Conservation (phyloP, 208 protist genomes). For the Crithidia brevicula region DNA sequence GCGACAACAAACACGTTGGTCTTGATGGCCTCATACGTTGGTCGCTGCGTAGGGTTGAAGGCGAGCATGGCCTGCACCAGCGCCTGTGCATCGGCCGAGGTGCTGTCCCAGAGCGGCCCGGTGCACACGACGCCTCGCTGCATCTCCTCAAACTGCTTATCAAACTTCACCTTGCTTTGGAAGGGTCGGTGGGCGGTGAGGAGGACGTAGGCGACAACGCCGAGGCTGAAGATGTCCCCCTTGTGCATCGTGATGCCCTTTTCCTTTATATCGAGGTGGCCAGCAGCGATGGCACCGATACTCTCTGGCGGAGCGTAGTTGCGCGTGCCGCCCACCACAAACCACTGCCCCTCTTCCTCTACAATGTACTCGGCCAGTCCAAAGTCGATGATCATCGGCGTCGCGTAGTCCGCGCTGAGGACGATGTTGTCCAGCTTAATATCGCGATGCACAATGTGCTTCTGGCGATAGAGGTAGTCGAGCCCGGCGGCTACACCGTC, state of each 20-base stretch:
- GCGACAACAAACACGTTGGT: slow-evolving; percentile 44
- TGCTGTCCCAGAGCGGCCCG: slow-evolving; percentile 46
- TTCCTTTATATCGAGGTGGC: slow-evolving; percentile 36
- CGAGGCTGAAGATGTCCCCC: slow-evolving; percentile 80
- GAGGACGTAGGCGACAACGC: slow-evolving; percentile 68
- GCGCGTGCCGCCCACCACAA: slow-evolving; percentile 52
- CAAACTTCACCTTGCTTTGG: slow-evolving; percentile 31
- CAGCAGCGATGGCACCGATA: slow-evolving; percentile 42
- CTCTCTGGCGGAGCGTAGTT: slow-evolving; percentile 82
- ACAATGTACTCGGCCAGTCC: slow-evolving; percentile 70
- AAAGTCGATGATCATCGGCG: slow-evolving; percentile 86
- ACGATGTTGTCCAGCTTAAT: slow-evolving; percentile 91
- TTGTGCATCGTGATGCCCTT: slow-evolving; percentile 55
- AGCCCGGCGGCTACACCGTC: slow-evolving; percentile 60
- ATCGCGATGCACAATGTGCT: slow-evolving; percentile 80
- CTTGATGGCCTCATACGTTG: slow-evolving; percentile 37
- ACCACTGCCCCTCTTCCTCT: slow-evolving; percentile 20
- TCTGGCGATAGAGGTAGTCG: slow-evolving; percentile 68
- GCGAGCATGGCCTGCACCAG: slow-evolving; percentile 57
- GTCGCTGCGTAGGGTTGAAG: slow-evolving; percentile 38
- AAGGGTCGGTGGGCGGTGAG: slow-evolving; percentile 53
- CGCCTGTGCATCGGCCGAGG: slow-evolving; percentile 43
- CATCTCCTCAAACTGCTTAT: slow-evolving; percentile 46
- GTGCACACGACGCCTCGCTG: slow-evolving; percentile 45
- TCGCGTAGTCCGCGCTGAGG: slow-evolving; percentile 61